phyloP scores from a whole-genome alignment of 495 filamentous ascomycete genomes.

The Apiosordaria backusii region DNA sequence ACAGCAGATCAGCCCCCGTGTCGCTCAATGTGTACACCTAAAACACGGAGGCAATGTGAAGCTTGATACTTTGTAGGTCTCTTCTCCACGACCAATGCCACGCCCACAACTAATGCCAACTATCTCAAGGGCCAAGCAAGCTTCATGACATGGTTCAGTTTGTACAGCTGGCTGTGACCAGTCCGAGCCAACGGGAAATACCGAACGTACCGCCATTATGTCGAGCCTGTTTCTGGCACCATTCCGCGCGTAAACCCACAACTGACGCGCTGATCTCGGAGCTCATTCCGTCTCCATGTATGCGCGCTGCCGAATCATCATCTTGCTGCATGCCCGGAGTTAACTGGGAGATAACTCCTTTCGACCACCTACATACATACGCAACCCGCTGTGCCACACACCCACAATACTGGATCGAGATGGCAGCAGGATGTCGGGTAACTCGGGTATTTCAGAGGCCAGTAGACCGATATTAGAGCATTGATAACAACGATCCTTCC shows the following conservation, averaged over 20 bases:
- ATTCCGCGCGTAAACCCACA: background rate
- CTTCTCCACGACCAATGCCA: background rate
- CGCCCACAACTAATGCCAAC: too few species aligned
- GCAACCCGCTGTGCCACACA: background rate
- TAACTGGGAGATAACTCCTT: background rate
- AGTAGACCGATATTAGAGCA: background rate
- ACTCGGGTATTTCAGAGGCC: background rate
- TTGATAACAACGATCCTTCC: background rate
- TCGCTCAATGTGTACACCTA: background rate
- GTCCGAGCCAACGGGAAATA: background rate
- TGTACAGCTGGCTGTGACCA: background rate
- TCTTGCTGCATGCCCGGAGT: background rate
- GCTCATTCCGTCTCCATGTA: background rate
- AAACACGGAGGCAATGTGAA: background rate
- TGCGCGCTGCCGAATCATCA: background rate
- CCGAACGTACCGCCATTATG: background rate
- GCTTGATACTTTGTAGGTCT: background rate
- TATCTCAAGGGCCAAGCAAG: background rate
- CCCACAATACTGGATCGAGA: background rate
- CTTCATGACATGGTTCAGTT: too few species aligned
- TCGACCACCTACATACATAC: background rate
- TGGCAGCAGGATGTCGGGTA: background rate
- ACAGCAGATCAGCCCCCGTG: background rate
- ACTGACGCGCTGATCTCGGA: background rate
- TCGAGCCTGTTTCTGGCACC: background rate